These are phyloP conservation scores for Neofusicoccum laricinum DNA, from an alignment of 2,329 filamentous ascomycete species.

Conservation along the genomic window DNA sequence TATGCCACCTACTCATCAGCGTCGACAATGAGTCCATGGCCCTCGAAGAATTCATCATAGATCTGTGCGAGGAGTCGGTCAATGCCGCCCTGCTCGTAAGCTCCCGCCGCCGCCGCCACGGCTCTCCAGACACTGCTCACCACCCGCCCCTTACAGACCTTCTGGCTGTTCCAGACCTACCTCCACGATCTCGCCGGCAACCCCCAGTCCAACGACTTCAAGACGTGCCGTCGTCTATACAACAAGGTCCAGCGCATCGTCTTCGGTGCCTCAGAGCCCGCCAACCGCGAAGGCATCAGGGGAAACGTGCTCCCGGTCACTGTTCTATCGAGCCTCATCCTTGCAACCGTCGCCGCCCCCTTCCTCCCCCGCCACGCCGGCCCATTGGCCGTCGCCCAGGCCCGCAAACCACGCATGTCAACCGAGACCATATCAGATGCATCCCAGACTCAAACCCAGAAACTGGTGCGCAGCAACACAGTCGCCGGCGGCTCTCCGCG, in stretches of 20 bases:
- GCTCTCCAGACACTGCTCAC: not conserved
- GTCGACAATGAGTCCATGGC: slow-evolving; percentile 91
- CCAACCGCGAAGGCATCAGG: slow-evolving; percentile 70
- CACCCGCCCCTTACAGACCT: slow-evolving; percentile 57
- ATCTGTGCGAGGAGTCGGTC: slow-evolving; percentile 83
- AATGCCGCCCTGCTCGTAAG: slow-evolving; percentile 75
- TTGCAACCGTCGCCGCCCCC: slow-evolving; percentile 73
- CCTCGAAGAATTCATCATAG: slow-evolving; percentile 80
- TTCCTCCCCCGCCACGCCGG: slow-evolving; percentile 75
- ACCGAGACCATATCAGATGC: slow-evolving; percentile 62
- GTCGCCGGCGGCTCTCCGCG: slow-evolving; percentile 50
- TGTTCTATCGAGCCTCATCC: slow-evolving; percentile 74
- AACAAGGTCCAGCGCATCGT: slow-evolving; percentile 88
- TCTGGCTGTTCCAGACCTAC: slow-evolving; percentile 88
- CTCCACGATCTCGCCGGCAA: slow-evolving; percentile 75
- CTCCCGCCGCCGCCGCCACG: not conserved
- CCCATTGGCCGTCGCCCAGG: slow-evolving; percentile 77
- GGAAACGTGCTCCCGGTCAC: slow-evolving; percentile 80
- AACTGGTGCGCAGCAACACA: slow-evolving; percentile 67
- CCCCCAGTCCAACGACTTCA: slow-evolving; percentile 73
- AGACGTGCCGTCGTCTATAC: slow-evolving; percentile 78
- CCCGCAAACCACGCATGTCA: slow-evolving; percentile 67
- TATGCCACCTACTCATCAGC: slow-evolving; percentile 85
- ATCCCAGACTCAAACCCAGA: slow-evolving; percentile 50
- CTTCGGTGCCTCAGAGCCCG: slow-evolving; percentile 70